Evolutionary conservation across 129 eudicot genomes (phyloP), one percentile per base, ranked within the genome.

Genomic region (Gnaphalium uliginosum): DNA sequence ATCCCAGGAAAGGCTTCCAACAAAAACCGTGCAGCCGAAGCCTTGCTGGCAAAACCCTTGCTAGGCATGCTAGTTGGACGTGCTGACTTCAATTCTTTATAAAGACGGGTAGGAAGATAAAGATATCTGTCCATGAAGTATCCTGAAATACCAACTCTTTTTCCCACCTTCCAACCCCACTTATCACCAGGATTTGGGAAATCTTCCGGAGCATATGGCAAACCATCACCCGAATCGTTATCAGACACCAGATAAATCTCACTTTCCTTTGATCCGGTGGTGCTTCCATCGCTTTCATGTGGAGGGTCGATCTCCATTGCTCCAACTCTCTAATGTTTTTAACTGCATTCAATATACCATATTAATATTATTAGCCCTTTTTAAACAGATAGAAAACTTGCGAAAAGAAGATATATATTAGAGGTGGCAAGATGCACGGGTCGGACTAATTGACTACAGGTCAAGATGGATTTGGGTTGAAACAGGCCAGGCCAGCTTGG

Each of bases 91-190:
- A 67, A 63, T 56, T 66, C 71, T 7, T 69, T 83, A 15, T 79
- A 71, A 76, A 81, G 67, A 69, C 84, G 86, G 8, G 37, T 22
- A 14, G 96, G 96, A 71, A 73, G 89, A 81, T 85, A 90, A 57
- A 90, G 73, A 73, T 88, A 88, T 76, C 98, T 85, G 73, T 93
- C 96, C 71, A 83, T 2, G 81, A 85, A 88, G 62, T 77, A 62
- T 17, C 95, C 96, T 7, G 78, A 27, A 66, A 19, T 4, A 9
- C 80, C 65, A 32, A 81, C 58, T 81, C 98, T 85, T 82, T 72
- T 86, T 58, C 98, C 98, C 76, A 86, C 96, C 64, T 82, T 93
- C 98, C 95, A 93, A n/a, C 76, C 50, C 98, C 98, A 93, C 8
- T 41, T 86, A 68, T 93, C 96, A 72, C 98, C 98, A 19, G 86